These are phyloP conservation scores for Dispira simplex DNA, from an alignment of 192 early-diverging fungal species.

Conservation along the genomic window DNA sequence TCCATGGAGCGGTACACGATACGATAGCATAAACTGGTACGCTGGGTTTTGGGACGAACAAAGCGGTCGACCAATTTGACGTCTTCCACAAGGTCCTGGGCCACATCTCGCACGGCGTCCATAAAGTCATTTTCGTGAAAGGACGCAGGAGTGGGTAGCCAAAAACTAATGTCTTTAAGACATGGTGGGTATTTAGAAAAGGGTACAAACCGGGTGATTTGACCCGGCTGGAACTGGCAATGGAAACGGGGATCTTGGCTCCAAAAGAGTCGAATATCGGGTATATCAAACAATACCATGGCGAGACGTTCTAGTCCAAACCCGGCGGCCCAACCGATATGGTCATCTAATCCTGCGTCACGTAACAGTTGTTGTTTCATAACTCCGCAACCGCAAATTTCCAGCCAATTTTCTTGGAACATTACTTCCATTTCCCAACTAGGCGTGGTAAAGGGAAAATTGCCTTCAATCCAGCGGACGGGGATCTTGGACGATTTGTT, in stretches of 20 bases:
- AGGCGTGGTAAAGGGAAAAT: slow-evolving; percentile 92
- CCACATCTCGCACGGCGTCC: slow-evolving; percentile 80
- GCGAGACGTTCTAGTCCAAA: slow-evolving; percentile 90
- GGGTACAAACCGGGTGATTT: slow-evolving; percentile 61
- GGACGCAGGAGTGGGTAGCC: slow-evolving; percentile 31
- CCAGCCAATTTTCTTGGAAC: slow-evolving; percentile 88
- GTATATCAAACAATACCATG: slow-evolving; percentile 89
- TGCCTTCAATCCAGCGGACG: slow-evolving; percentile 88
- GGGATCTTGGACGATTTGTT: slow-evolving; percentile 24
- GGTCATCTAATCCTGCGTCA: slow-evolving; percentile 43
- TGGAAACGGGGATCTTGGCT: slow-evolving; percentile 73
- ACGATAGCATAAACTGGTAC: slow-evolving; percentile 73
- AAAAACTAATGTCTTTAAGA: slow-evolving; percentile 92
- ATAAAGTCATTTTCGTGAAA: slow-evolving; percentile 93
- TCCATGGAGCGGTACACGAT: slow-evolving; percentile 97
- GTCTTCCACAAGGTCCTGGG: slow-evolving; percentile 83
- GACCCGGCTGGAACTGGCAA: slow-evolving; percentile 55
- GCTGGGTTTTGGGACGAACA: slow-evolving; percentile 68
- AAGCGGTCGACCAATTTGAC: slow-evolving; percentile 86
- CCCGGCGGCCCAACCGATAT: slow-evolving; percentile 97
- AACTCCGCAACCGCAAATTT: slow-evolving; percentile 87
- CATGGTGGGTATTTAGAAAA: slow-evolving; percentile 87
- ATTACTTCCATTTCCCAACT: slow-evolving; percentile 95
- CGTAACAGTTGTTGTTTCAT: slow-evolving; percentile 74
- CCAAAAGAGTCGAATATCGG: slow-evolving; percentile 97